Base-by-base conservation (phyloP, 2,329 filamentous ascomycete species). In the Penicillium sp. region DNA sequence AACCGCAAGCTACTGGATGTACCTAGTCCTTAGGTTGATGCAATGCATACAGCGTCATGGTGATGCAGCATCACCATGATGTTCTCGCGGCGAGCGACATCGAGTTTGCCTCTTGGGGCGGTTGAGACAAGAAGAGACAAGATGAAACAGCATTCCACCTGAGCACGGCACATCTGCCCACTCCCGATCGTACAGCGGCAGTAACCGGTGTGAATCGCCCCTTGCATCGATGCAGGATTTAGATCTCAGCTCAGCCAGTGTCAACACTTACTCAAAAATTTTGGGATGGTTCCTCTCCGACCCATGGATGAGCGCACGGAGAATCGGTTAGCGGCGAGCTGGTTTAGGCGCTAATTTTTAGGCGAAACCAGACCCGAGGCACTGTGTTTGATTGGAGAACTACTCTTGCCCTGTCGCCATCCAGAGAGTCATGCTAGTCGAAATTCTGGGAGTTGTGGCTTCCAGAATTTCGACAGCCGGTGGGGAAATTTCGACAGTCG, bases 381-480 rank as follows among this genome's bases (percentile, higher is more conserved):
- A 29, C 48, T 51, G 48, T 15, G 35, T 9, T 41, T 41, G 35
- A 41, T 41, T 41, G 35, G 35, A 41, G 35, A 41, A 41, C 35
- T 11, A 15, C 5, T 9, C 13, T 3, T 41, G 35, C 35, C 15
- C 11, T 13, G 35, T 41, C 35, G 35, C 35, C 13, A 41, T 41
- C 6, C 35, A 17, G 26, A 44, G 53, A 56, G 53, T 38, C 53
- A 48, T 56, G 53, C 29, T 45, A 21, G 53, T 19, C 53, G 21
- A 41, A 56, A 47, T 56, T 47, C 47, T 56, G 30, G 41, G 26
- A 15, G 23, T 6, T 21, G 9, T 23, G 30, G 17, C 53, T 56
- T 56, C 53, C 53, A 56, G 53, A 56, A 56, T 31, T 41, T 23
- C 53, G 47, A 38, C 26, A 23, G 9, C 26, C 17, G 41, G 53